These are phyloP conservation scores for Vigna mungo DNA, from an alignment of 306 rosid species.

Conservation along the genomic window DNA sequence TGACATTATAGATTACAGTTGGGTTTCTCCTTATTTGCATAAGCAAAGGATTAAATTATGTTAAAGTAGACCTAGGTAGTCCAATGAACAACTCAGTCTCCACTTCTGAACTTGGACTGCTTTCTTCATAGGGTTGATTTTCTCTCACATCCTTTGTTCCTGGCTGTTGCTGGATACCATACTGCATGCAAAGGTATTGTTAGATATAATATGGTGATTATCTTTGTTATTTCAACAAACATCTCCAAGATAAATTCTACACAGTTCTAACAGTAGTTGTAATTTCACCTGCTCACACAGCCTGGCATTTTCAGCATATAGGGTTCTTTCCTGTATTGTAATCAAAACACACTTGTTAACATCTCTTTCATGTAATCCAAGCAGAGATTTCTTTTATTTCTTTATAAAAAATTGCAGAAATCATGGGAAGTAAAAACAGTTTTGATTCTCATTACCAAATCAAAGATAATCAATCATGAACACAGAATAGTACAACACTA, in stretches of 20 bases:
- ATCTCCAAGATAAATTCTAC: neutral
- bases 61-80: slow-evolving; percentile 53
- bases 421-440: neutral
- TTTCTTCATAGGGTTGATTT: slow-evolving; percentile 46
- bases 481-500: slow-evolving; percentile 8
- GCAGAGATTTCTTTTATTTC: neutral
- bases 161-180: slow-evolving; percentile 36
- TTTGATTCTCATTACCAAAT: neutral
- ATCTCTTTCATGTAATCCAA: slow-evolving; percentile 3
- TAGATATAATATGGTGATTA: too few species aligned
- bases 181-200: slow-evolving; percentile 43
- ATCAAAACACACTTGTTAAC: slow-evolving; percentile 18
- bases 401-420: neutral
- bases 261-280: neutral
- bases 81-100: slow-evolving; percentile 89
- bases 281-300: slow-evolving; percentile 69
- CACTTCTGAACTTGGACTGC: slow-evolving; percentile 73
- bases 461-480: neutral
- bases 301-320: slow-evolving; percentile 67
- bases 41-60: slow-evolving; percentile 21
- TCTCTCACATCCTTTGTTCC: slow-evolving; percentile 38
- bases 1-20: slow-evolving; percentile 24
- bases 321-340: slow-evolving; percentile 64
- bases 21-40: slow-evolving; percentile 38
- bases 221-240: neutral